Evolutionary conservation across 192 early-diverging fungal species (phyloP), one percentile per base, ranked within the genome.

Genomic region (Phycomyces nitens): DNA sequence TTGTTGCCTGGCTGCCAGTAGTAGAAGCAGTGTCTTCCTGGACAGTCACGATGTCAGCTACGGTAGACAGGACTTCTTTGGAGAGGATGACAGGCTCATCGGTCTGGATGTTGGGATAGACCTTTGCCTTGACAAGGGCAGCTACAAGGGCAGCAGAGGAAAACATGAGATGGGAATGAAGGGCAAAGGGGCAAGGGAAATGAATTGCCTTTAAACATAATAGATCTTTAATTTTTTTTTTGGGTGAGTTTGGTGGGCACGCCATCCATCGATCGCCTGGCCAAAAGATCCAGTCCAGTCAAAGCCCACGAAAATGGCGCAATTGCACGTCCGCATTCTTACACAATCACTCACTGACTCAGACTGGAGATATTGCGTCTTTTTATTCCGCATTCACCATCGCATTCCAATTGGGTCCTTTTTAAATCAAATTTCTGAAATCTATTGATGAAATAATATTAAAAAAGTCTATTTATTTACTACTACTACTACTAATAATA

Each of bases 101-200:
- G 20, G 65, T 53, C n/a, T 11, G 50, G 24, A 62, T 57, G 16
- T 40, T 29, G 29, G 59, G 55, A 20, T 62, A 65, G 8, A 49
- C 24, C 21, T 66, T 52, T 10, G 39, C 23, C 60, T 67, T 73
- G n/a, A 73, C 38, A 49, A 73, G 63, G n/a, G 72, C 55, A 50
- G 65, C 67, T 41, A 77, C 62, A 8, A 77, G 62, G 14, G 73
- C 67, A 53, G 65, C 59, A 29, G 75, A 70, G 41, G 69, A 68
- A 55, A 70, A 68, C 65, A 77, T 70, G 42, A 38, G 22, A 54
- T 29, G 21, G 39, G 15, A 53, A 52, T 22, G 5, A 56, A 50
- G 27, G 47, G 44, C 23, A 53, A 61, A 57, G 22, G 53, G 15
- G 42, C 40, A 22, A 54, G 29, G n/a, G 41, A 42, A 68, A 56